Evolutionary conservation across 768 basidiomycete species (phyloP).

Genomic region (Grammothele lineata): DNA sequence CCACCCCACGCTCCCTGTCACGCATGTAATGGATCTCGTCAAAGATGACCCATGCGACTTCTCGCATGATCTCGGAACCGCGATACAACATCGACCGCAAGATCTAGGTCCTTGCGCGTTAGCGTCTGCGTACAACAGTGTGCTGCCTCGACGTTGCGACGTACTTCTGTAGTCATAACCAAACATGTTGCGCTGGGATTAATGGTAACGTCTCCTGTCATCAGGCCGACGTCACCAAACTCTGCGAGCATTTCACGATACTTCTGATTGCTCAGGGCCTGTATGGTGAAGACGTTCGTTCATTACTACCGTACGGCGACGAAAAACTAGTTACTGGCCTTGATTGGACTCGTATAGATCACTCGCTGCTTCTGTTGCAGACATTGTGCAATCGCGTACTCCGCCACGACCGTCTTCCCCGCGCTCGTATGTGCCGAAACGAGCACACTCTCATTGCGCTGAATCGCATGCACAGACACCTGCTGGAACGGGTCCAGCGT

Average conservation of each 20-base stretch:
- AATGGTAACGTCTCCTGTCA: constrained; percentile 99
- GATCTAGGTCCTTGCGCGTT: constrained; percentile 54
- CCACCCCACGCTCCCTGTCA: constrained; percentile 97
- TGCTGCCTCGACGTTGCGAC: constrained; percentile 11
- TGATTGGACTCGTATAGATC: constrained; percentile 99
- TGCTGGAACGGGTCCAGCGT: constrained; percentile 95
- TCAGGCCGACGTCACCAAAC: constrained; percentile 96
- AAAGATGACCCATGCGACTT: constrained; percentile 99
- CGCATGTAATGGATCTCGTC: constrained; percentile 99
- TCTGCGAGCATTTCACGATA: constrained; percentile 96
- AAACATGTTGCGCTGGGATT: constrained; percentile 95
- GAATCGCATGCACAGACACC: constrained; percentile 92
- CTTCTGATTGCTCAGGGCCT: constrained; percentile 99
- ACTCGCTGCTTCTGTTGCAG: constrained; percentile 91
- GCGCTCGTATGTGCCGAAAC: constrained; percentile 99
- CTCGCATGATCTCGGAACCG: constrained; percentile 98
- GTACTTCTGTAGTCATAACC: constrained; percentile 98
- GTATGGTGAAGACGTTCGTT: constrained; percentile 21
- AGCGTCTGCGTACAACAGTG: neutral
- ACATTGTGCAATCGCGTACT: constrained; percentile 98
- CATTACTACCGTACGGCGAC: neutral
- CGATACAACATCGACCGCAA: constrained; percentile 97
- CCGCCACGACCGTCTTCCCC: constrained; percentile 98
- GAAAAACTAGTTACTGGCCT: constrained; percentile 53
- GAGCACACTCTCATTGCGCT: constrained; percentile 94